Evolutionary conservation across 306 rosid genomes (phyloP).

Genomic region (Comarum palustre): DNA sequence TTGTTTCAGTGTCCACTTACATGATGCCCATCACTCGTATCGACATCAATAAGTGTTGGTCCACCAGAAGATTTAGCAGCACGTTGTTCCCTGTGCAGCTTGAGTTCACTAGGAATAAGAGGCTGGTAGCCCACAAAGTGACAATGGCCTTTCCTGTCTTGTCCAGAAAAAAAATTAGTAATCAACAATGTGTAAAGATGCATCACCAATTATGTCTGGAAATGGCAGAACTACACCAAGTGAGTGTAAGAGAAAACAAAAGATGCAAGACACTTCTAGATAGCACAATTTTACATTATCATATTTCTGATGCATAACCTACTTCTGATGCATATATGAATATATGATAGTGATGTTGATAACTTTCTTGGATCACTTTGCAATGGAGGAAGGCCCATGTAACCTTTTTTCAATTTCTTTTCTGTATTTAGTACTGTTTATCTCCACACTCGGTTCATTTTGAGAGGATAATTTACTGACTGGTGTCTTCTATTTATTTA

Average conservation of each 20-base stretch:
- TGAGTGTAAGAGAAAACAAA: not conserved
- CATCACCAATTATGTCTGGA: not conserved
- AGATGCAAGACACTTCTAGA: not conserved
- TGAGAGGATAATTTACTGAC: not conserved
- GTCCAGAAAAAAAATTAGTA: conserved; percentile 39
- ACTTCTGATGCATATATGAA: not conserved
- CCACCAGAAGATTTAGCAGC: conserved; percentile 29
- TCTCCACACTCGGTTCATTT: not conserved
- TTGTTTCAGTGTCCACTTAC: conserved; percentile 35
- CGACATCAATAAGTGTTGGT: conserved; percentile 22
- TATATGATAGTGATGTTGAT: not conserved
- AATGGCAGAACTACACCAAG: not conserved
- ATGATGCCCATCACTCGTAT: conserved; percentile 18
- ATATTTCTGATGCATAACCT: not conserved
- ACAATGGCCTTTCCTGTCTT: conserved; percentile 74
- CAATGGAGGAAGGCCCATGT: not conserved
- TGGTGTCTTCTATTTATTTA: not conserved
- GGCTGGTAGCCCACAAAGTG: conserved; percentile 67
- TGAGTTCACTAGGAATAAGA: conserved; percentile 29
- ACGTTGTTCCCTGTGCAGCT: conserved; percentile 33
- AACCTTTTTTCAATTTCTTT: not conserved
- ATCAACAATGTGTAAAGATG: conserved; percentile 26
- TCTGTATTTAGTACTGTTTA: not conserved
- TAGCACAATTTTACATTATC: not conserved
- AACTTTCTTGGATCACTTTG: not conserved